Conservation (phyloP, 1,284 basidiomycete genomes). For the Veloboletus limbatus region DNA sequence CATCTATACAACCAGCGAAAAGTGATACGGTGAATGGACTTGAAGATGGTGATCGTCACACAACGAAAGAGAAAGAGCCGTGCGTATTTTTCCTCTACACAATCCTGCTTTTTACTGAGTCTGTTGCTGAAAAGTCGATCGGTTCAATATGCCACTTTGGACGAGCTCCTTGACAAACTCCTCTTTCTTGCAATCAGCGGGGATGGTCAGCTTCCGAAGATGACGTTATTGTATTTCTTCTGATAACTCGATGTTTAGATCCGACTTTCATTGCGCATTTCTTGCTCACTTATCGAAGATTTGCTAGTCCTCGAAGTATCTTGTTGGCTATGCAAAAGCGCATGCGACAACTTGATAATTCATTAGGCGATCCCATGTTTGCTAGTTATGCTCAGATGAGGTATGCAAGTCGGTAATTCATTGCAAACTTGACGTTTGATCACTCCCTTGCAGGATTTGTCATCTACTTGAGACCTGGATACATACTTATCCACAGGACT, state of each 20-base stretch:
- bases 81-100: conserved; percentile 30
- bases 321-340: conserved; percentile 83
- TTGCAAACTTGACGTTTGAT: conserved; percentile 8
- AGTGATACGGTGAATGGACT: conserved; percentile 17
- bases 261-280: conserved; percentile 73
- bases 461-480: conserved; percentile 74
- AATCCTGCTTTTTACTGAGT: conserved; percentile 13
- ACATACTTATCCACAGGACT: conserved; percentile 67
- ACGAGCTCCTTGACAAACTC: conserved; percentile 74
- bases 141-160: conserved; percentile 68
- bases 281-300: conserved; percentile 75
- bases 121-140: conserved; percentile 44
- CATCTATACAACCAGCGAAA: conserved; percentile 14
- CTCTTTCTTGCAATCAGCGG: conserved; percentile 73
- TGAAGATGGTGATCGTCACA: conserved; percentile 29
- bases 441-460: conserved; percentile 55
- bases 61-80: conserved; percentile 42
- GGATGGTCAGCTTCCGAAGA: conserved; percentile 52
- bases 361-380: conserved; percentile 76
- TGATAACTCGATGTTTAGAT: conserved; percentile 44
- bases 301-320: conserved; percentile 69
- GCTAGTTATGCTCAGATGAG: conserved; percentile 81
- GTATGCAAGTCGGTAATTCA: conserved; percentile 36
- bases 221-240: conserved; percentile 5
- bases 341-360: conserved; percentile 69